These are phyloP conservation scores for Backusella tarrabulga DNA, from an alignment of 192 early-diverging fungal genomes.

Conservation along the genomic window DNA sequence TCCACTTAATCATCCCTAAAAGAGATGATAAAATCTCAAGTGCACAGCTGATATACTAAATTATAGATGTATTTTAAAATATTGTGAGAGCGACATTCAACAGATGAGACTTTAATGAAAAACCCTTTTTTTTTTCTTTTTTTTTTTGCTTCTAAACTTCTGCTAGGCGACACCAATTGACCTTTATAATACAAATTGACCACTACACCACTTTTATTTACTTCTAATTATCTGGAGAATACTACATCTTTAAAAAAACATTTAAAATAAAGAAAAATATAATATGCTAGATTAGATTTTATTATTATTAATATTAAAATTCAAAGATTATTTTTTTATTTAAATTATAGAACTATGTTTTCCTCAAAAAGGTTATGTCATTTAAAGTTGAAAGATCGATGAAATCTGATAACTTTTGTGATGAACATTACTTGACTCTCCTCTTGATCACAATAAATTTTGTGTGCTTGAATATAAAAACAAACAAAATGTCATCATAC, in stretches of 20 bases:
- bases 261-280: too few relatives aligned
- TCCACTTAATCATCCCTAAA: too few relatives aligned
- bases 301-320: neutral
- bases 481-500: neutral
- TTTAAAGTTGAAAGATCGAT: neutral
- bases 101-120: too few relatives aligned
- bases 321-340: neutral
- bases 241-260: neutral
- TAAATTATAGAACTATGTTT: neutral
- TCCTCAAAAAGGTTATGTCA: neutral
- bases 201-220: neutral
- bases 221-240: neutral
- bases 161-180: too few relatives aligned
- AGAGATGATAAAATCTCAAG: too few relatives aligned
- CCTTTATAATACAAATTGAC: neutral
- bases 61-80: too few relatives aligned
- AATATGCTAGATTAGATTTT: too few relatives aligned
- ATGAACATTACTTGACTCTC: neutral
- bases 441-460: neutral
- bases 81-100: too few relatives aligned
- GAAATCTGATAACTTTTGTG: neutral
- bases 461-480: neutral
- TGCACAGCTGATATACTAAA: too few relatives aligned
- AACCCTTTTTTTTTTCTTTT: too few relatives aligned
- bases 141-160: too few relatives aligned